Base-by-base conservation (phyloP, 1,284 basidiomycete genomes). In the Leccinum cinnamomeum region DNA sequence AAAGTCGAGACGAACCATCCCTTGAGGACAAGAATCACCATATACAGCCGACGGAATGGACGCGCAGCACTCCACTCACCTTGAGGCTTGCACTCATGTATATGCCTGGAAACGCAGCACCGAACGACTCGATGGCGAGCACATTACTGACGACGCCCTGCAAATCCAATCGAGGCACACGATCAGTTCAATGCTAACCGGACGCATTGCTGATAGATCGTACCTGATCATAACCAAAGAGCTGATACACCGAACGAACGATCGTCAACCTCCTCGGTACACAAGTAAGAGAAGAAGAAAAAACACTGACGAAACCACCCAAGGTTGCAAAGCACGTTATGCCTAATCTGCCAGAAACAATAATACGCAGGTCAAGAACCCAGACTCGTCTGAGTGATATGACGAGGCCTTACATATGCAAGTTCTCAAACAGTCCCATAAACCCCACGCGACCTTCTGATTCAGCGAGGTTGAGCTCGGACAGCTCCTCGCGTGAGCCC, bases 141-240 rank as follows among this genome's bases (percentile, higher is more conserved):
- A 77, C 74, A 28, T 72, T 74, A n/a, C 73, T 71, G 44, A 77
- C 68, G 41, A 74, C 75, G 8, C 74, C 73, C 73, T 74, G 37
- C 10, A 53, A 58, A 7, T 35, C 18, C 16, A 30, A 33, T 2
- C 30, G 5, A 56, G 44, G 44, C 18, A 46, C 44, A 20, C 0
- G 7, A 55, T 73, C 25, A 69, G 62, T 14, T 39, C 18, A 28
- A n/a, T 28, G 20, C 2, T 5, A 8, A 20, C 39, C 7, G 28
- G 16, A 37, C 46, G 18, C n/a, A 11, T 16, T 50, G 25, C 3
- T 39, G 28, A n/a, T 14, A 3, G 3, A 28, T 48, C 23, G 30
- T 56, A 73, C 74, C 62, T 75, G 75, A 46, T 74, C 75, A 58
- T 77, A 74, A 23, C 73, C 73, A 54, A 76, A 74, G 44, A 74